Conservation (phyloP, 495 filamentous ascomycete genomes). For the Hypoxylon fuscum region DNA sequence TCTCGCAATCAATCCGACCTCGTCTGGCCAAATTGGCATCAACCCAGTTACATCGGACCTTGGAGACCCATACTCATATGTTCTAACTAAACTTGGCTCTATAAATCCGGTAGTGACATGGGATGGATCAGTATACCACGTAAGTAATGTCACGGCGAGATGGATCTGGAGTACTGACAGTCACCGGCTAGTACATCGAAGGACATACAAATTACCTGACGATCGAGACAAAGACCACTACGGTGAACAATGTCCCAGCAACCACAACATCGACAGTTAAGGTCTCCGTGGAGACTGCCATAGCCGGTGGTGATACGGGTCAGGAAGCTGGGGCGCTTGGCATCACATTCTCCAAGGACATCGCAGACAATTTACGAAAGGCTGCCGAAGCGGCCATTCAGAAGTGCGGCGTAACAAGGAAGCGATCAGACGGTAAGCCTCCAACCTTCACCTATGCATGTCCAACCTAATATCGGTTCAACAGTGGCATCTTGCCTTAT, state of each 20-base stretch:
- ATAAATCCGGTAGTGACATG: not conserved
- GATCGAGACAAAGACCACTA: not conserved
- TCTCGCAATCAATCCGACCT: not conserved
- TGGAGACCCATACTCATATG: not conserved
- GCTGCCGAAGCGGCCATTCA: not conserved
- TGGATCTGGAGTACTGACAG: not conserved
- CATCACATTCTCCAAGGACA: not conserved
- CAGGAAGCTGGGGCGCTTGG: not conserved
- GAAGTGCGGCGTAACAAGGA: not conserved
- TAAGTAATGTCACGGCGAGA: not conserved
- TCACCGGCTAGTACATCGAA: not conserved
- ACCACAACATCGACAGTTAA: not conserved
- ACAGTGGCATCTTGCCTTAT: not conserved
- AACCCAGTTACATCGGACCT: constrained; percentile 1
- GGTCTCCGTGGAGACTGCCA: not conserved
- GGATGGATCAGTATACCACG: not conserved
- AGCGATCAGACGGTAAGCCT: not conserved
- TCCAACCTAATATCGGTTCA: not conserved
- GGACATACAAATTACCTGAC: not conserved
- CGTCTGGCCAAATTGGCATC: not conserved
- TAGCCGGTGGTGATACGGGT: not conserved
- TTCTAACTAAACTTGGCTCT: not conserved
- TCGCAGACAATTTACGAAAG: not conserved
- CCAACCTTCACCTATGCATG: not conserved
- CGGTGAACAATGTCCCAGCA: not conserved